Evolutionary conservation across 2,329 filamentous ascomycete genomes (phyloP).

Genomic region (Microdochium nivale): DNA sequence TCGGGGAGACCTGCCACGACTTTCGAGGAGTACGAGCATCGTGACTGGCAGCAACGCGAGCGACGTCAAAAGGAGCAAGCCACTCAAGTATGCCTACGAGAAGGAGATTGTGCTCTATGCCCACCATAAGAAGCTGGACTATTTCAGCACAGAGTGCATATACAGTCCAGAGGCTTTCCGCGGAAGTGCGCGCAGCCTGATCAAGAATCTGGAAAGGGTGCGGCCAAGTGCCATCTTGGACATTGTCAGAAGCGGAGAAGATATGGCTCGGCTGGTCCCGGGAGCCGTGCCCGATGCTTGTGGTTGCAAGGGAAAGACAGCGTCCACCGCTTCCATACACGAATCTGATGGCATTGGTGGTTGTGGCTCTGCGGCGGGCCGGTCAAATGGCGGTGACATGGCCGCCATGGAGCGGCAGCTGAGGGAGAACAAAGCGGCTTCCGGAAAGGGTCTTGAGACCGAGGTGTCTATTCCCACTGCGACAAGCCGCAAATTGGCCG

Average conservation of each 20-base stretch:
- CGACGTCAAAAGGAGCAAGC: constrained; percentile 91
- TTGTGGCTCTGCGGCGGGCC: constrained; percentile 64
- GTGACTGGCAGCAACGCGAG: constrained; percentile 70
- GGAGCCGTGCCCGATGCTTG: constrained; percentile 39
- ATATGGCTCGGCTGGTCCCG: constrained; percentile 85
- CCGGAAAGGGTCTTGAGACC: constrained; percentile 51
- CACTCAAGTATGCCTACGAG: constrained; percentile 95
- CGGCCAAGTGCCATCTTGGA: constrained; percentile 91
- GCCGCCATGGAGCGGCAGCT: constrained; percentile 70
- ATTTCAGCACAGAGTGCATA: constrained; percentile 97
- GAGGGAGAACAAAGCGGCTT: constrained; percentile 52
- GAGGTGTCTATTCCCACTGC: constrained; percentile 44
- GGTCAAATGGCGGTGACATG: constrained; percentile 67
- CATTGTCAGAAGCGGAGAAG: constrained; percentile 88
- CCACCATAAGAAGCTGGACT: constrained; percentile 92
- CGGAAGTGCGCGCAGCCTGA: constrained; percentile 80
- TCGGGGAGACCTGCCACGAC: constrained; percentile 76
- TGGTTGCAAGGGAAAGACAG: constrained; percentile 35
- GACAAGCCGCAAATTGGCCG: constrained; percentile 23
- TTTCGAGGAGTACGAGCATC: constrained; percentile 85
- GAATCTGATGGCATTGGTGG: constrained; percentile 56
- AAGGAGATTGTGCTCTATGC: constrained; percentile 98
- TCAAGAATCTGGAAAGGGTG: constrained; percentile 92
- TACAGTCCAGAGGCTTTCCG: constrained; percentile 97
- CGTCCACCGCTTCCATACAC: constrained; percentile 15